Evolutionary conservation across 192 early-diverging fungal genomes (phyloP).

Genomic region (Dimargaris xerosporica): DNA sequence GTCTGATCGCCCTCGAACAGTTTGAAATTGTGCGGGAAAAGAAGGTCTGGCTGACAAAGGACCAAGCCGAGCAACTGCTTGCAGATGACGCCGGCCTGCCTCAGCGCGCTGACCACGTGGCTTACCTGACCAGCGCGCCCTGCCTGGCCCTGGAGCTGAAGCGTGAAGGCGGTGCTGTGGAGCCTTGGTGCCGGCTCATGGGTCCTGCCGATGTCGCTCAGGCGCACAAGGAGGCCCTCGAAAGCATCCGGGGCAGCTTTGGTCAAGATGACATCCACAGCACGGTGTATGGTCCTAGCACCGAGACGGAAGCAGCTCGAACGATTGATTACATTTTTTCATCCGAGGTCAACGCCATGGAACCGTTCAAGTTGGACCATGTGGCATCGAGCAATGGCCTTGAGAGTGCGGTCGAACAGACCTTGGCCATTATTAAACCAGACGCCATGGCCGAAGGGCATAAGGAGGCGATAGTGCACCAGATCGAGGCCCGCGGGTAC

Average conservation of each 20-base stretch:
- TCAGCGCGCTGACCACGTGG: constrained; percentile 23
- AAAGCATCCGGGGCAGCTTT: constrained; percentile 36
- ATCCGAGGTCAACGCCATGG: constrained; percentile 18
- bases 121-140: constrained; percentile 34
- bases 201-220: constrained; percentile 29
- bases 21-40: constrained; percentile 33
- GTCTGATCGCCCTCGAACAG: constrained; percentile 33
- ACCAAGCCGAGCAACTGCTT: constrained; percentile 25
- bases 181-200: constrained; percentile 33
- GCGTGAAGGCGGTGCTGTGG: constrained; percentile 27
- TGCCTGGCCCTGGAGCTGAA: constrained; percentile 35
- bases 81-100: constrained; percentile 22
- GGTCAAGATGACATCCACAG: constrained; percentile 36
- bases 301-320: constrained; percentile 24
- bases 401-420: constrained; percentile 24
- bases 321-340: constrained; percentile 34
- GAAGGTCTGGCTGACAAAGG: constrained; percentile 28
- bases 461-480: constrained; percentile 21
- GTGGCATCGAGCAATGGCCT: constrained; percentile 12
- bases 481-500: constrained; percentile 26
- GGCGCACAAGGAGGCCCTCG: constrained; percentile 22
- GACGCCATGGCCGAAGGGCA: constrained; percentile 22
- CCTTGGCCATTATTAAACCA: constrained; percentile 39
- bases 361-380: constrained; percentile 16
- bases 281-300: constrained; percentile 35